Evolutionary conservation across 2,329 filamentous ascomycete species (phyloP), one percentile per base, ranked within the genome.

Genomic region (Botrytis elliptica): DNA sequence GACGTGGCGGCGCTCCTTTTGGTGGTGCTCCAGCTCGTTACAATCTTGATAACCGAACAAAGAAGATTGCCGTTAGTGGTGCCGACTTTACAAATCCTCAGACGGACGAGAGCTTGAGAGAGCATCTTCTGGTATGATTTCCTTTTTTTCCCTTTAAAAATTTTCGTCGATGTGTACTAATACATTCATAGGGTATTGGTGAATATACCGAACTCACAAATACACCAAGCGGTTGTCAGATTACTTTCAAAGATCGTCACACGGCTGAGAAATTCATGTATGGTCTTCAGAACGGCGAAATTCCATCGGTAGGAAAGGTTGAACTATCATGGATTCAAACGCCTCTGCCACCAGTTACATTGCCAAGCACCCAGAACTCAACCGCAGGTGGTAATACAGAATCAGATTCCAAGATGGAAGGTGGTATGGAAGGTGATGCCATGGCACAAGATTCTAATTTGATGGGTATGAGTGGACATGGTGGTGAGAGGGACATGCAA

Each of bases 41-140:
- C 77, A 91, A 91, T 29, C 85, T 96, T 36, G 93, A 96, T 79
- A 94, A 95, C 80, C 86, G 93, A 63, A 91, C 93, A 0, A 92
- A 88, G 80, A 90, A 87, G 75, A 84, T 96, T 16, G 86, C 88
- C 9, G 83, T 95, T 38, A 85, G 86, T 12, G 91, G 89, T 4
- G 86, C 89, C 18, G 89, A 90, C 81, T 90, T 91, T 79, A 89
- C 90, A 5, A 85, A 85, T 22, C 80, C 87, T 2, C 87, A 87
- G 44, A 89, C 88, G 78, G 90, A 94, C 76, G 92, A 94, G 82
- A 85, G 86, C 42, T 84, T 95, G 62, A 86, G 92, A 75, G 90
- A 93, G 78, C 91, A 92, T 81, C 86, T 95, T 36, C 85, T 93
- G 76, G 90, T 92, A 84, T 82, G 88, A 83, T 63, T 59, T 33